These are phyloP conservation scores for Meyerozyma athensensis DNA, from an alignment of 1,139 yeast species.

Conservation along the genomic window DNA sequence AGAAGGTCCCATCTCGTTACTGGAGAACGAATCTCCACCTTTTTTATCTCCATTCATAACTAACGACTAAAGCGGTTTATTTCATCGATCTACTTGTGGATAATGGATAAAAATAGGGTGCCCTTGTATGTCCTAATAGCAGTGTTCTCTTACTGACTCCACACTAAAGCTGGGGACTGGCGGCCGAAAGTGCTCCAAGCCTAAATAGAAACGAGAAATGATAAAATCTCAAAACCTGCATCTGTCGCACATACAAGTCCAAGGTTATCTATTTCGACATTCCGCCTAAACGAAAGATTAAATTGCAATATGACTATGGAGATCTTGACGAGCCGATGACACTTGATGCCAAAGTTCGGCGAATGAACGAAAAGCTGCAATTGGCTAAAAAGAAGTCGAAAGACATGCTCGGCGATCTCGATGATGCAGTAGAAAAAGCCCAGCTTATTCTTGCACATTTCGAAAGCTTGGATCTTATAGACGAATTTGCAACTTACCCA, in stretches of 20 bases:
- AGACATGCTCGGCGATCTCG: not conserved
- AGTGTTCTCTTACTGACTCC: too few species aligned
- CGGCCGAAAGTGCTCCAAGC: too few species aligned
- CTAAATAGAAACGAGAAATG: not conserved
- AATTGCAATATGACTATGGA: conserved; percentile 1
- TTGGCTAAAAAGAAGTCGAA: not conserved
- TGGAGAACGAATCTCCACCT: not conserved
- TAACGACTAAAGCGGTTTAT: not conserved
- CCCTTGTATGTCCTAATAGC: too few species aligned
- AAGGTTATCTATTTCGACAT: not conserved
- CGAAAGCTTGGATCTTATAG: not conserved
- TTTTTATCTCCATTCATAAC: not conserved
- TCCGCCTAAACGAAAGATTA: conserved; percentile 2
- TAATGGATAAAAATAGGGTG: too few species aligned
- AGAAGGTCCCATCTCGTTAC: not conserved
- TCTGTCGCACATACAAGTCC: not conserved
- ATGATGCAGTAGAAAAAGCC: not conserved
- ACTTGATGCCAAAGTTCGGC: not conserved
- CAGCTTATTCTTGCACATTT: not conserved
- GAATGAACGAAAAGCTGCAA: not conserved
- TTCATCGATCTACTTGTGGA: not conserved
- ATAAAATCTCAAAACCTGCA: not conserved
- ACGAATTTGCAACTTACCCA: not conserved
- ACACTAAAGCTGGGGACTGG: too few species aligned
- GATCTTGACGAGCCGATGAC: not conserved